phyloP scores from a whole-genome alignment of 208 protist species.

The Histomonas meleagridis region DNA sequence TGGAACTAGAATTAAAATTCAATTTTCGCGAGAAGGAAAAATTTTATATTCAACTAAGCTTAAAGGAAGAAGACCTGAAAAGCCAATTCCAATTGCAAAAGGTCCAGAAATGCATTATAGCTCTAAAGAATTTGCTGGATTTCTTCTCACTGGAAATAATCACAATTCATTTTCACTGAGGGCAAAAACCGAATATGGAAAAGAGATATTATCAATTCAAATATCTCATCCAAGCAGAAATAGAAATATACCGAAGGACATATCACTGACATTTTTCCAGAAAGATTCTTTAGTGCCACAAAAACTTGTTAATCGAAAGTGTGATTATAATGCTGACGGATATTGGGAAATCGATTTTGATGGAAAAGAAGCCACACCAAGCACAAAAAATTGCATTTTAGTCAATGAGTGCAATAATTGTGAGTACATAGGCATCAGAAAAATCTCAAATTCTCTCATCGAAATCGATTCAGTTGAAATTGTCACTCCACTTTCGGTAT shows the following conservation, averaged over 20 bases:
- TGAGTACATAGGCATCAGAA: neutral
- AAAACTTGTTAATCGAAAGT: neutral
- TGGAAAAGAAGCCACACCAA: neutral
- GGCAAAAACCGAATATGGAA: neutral
- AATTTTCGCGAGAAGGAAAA: neutral
- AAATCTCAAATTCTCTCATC: neutral
- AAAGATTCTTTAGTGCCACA: constrained; percentile 15
- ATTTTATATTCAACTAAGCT: neutral
- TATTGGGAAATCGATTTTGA: neutral
- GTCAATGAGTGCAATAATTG: neutral
- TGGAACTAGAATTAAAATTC: neutral
- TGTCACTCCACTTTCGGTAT: neutral
- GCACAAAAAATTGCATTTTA: constrained; percentile 11
- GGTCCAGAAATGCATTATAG: neutral
- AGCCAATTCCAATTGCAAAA: neutral
- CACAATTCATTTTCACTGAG: neutral
- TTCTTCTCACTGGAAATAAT: neutral
- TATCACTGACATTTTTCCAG: neutral
- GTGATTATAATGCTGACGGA: neutral
- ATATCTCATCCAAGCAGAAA: neutral
- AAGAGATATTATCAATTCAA: neutral
- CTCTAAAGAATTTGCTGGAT: neutral
- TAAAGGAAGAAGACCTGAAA: neutral
- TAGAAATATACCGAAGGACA: neutral
- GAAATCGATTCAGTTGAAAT: neutral